Evolutionary conservation across 2,329 filamentous ascomycete species (phyloP), one percentile per base, ranked within the genome.

Genomic region (Tolypocladium tropicale): DNA sequence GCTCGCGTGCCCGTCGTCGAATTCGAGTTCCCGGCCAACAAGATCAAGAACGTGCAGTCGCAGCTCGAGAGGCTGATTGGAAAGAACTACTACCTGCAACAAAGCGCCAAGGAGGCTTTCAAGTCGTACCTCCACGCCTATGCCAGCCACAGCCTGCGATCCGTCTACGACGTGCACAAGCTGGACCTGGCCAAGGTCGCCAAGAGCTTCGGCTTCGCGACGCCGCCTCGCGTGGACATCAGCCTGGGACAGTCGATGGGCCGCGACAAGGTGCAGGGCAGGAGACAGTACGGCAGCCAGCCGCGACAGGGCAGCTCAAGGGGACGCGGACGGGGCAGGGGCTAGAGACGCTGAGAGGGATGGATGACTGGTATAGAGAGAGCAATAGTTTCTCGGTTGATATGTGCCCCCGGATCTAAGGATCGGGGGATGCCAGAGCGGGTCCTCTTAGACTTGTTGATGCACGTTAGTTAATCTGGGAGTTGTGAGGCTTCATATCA

Each of bases 41-140:
- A 95, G 79, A 90, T 99, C 61, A 78, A 93, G 66, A 94, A 95
- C 67, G 85, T 95, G 63, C 86, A 95, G 76, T 84, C 88, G 65
- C 91, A 96, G 72, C 82, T 97, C 11, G 93, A 97, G 79, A 94
- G 93, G 74, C 81, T 97, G 62, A 95, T 99, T 65, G 84, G 83
- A 33, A 89, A 94, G 71, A 97, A 99, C 74, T 97, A 97, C 77
- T 96, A 96, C 72, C 81, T 99, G 57, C 94, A 96, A 77, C 94
- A 96, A 81, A 82, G 78, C 64, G 84, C 84, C 59, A 87, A 86
- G 74, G 84, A 86, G 59, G 84, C 89, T 4, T 95, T 94, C 76
- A 83, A 89, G 58, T 90, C 89, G 23, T 99, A 99, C 70, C 81
- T 99, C 28, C 91, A 97, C 70, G 93, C 94, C 0, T 99, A 99